Base-by-base conservation (phyloP, 2,329 filamentous ascomycete genomes). In the Arachnopeziza araneosa region DNA sequence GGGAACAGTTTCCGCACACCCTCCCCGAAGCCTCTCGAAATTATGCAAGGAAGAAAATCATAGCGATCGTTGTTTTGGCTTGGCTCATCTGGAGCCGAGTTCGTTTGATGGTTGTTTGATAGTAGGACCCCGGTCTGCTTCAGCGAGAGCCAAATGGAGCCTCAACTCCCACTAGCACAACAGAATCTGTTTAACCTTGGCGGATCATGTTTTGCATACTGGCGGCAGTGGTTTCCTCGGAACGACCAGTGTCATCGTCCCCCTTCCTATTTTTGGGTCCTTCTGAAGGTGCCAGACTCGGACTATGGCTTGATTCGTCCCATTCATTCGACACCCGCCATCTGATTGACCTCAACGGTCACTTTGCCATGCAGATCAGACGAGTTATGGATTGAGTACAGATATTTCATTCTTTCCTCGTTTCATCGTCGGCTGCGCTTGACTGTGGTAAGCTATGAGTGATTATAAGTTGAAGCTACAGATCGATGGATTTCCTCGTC, bases 341-440 rank as follows among this genome's bases (percentile, higher is more conserved):
- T 24, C 44, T 48, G n/a, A 52, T 58, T 52, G 58, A 64, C 58
- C 49, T 60, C 59, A 57, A 26, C 56, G 56, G 61, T 60, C 17
- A 48, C 58, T 63, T 63, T 59, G 23, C 58, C 61, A 64, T 65
- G 66, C 51, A 62, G 66, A 69, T 69, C 67, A 71, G 68, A 69
- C 67, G 63, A 61, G 64, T 57, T 32, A 60, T 57, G 66, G 52
- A 59, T 63, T 58, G 63, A 44, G 17, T 17, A 4, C 10, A 8
- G 36, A 17, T 44, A 62, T 62, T 48, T 58, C 55, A 36, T 53
- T 56, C 56, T 59, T 54, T 57, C 50, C 51, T 55, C 54, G 59
- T 64, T 48, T 54, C 36, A 54, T 64, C 56, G 62, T 65, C n/a
- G n/a, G n/a, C n/a, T n/a, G n/a, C n/a, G n/a, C n/a, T n/a, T n/a